phyloP scores from a whole-genome alignment of 352 stramenopile genomes.

The Phytopythium chamaehyphon region DNA sequence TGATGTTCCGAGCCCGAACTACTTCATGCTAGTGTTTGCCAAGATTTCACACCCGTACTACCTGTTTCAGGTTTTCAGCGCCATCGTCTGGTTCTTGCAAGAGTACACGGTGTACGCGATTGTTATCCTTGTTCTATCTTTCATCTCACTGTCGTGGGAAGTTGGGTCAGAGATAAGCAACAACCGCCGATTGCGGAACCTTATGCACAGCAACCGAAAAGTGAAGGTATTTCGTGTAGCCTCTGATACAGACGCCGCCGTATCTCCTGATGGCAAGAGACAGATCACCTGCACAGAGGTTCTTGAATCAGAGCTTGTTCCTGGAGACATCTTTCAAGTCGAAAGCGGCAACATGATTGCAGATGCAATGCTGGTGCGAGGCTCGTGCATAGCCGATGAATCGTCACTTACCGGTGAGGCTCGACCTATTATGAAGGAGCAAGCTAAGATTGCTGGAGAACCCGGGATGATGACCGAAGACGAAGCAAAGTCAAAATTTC shows the following conservation, averaged over 20 bases:
- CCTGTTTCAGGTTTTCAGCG: conserved; percentile 57
- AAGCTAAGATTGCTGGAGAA: conserved; percentile 4
- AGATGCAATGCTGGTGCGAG: conserved; percentile 39
- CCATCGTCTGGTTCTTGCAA: conserved; percentile 38
- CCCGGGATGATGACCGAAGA: conserved; percentile 19
- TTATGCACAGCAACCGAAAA: conserved; percentile 31
- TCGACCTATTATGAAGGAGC: conserved; percentile 39
- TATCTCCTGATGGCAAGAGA: not conserved
- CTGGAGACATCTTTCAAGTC: conserved; percentile 44
- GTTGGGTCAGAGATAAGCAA: conserved; percentile 47
- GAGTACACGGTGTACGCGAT: conserved; percentile 40
- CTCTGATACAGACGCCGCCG: not conserved
- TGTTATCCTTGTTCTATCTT: conserved; percentile 38
- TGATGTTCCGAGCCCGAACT: conserved; percentile 26
- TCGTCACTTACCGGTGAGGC: conserved; percentile 43
- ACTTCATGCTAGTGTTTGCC: conserved; percentile 37
- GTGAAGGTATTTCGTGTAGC: conserved; percentile 27
- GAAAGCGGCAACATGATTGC: conserved; percentile 21
- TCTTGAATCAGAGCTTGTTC: conserved; percentile 36
- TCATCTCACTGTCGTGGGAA: conserved; percentile 39
- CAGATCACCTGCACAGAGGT: too few species aligned
- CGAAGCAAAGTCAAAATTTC: conserved; percentile 18
- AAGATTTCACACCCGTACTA: conserved; percentile 64
- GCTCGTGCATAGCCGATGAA: conserved; percentile 38
- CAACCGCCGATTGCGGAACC: conserved; percentile 28